Evolutionary conservation across 768 basidiomycete genomes (phyloP), one percentile per base, ranked within the genome.

Genomic region (Collybia mongolica): DNA sequence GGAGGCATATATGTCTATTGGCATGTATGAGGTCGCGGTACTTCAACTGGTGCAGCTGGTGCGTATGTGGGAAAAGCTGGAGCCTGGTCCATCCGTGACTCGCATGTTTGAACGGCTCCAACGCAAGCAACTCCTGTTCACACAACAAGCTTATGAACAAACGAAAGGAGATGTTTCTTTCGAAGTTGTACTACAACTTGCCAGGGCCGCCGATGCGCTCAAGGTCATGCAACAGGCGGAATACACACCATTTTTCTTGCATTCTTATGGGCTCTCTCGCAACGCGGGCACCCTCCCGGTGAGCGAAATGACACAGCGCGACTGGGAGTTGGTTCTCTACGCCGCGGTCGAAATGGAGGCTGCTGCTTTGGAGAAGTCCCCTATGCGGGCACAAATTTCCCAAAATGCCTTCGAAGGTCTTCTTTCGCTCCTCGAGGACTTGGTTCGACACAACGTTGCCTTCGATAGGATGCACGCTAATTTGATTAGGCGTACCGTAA

Each of bases 251-350:
- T 65, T 68, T 46, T 67, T 75, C 52, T 62, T 85, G 24, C 67
- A 79, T 29, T 60, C 76, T 11, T 84, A 82, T 58, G 65, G 65
- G 7, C 54, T 67, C n/a, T 61, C 73, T 11, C 62, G 69, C 54
- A 54, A 57, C 45, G 42, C 59, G 15, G 62, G 61, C 6, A 54
- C 54, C 29, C 48, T 70, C 42, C 56, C 61, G 0, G 41, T 56
- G n/a, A 37, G 48, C 2, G 64, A 68, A 3, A 68, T 84, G 39
- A 53, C 58, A 0, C 2, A 55, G 0, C 54, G 64, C 6, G 81
- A 83, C 35, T 79, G 81, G 70, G 74, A 75, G 37, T 60, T 74
- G 6, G 55, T 87, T 15, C 55, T 77, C 1, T 72, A 70, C 23
- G 73, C 76, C 6, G 70, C 76, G 2, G 58, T 68, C 6, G 62